Percentiles rank a stretch among this genome's conserved stretches.
Evolutionary conservation across 1,139 yeast species (phyloP).

Genomic region (Blastobotrys serpentis): DNA sequence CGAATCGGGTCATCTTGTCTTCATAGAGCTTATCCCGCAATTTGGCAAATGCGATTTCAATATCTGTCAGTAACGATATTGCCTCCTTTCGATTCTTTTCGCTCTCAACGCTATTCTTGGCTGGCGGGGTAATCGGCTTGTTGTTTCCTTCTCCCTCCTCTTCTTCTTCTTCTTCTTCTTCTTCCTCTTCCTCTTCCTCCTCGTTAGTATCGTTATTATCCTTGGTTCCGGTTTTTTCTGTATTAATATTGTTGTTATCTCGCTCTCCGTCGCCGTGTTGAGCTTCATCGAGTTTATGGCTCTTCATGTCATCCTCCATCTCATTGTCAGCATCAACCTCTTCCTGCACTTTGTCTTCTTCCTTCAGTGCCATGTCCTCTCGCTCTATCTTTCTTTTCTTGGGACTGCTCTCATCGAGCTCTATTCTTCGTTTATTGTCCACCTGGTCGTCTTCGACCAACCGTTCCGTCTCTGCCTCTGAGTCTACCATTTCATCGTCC

Average conservation of each 20-base stretch:
- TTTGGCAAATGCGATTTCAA: constrained; percentile 82
- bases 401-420: constrained; percentile 22
- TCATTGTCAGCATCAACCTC: constrained; percentile 10
- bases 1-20: constrained; percentile 65
- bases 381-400: constrained; percentile 20
- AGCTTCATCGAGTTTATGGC: neutral
- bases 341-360: constrained; percentile 2
- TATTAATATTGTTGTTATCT: constrained; percentile 14
- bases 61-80: constrained; percentile 63
- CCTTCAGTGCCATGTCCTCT: constrained; percentile 13
- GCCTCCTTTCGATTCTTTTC: constrained; percentile 56
- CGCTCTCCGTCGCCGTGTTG: constrained; percentile 14
- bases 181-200: constrained; percentile 17
- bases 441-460: constrained; percentile 46
- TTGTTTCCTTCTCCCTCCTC: constrained; percentile 22
- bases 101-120: constrained; percentile 29
- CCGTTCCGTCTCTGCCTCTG: constrained; percentile 79
- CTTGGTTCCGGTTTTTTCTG: constrained; percentile 20
- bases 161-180: constrained; percentile 16
- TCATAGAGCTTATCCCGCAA: constrained; percentile 62
- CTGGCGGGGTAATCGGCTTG: constrained; percentile 12
- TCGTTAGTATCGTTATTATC: constrained; percentile 20
- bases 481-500: constrained; percentile 38
- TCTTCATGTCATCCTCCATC: constrained; percentile 9
- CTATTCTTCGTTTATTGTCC: constrained; percentile 10